Conservation (phyloP, 495 filamentous ascomycete genomes). For the Barbatosphaeria neglecta region DNA sequence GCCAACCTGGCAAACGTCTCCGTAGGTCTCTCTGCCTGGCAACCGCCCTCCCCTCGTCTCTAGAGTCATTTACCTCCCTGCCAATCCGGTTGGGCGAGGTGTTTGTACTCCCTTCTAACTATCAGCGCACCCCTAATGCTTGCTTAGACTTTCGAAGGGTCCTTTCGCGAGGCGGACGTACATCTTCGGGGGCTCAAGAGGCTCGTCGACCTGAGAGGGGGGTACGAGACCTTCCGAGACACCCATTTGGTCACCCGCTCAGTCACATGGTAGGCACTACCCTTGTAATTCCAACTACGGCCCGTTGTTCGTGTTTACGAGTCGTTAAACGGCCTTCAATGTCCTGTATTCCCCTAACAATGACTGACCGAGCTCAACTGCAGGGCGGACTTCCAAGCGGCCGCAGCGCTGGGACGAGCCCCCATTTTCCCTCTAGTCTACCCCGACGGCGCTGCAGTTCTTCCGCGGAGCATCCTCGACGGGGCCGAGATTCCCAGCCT, state of each 20-base stretch:
- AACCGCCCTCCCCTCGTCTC: too few species aligned
- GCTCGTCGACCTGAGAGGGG: neutral
- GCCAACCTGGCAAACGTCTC: neutral
- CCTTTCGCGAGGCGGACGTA: neutral
- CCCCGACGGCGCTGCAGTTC: neutral
- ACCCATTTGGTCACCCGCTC: neutral
- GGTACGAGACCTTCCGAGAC: neutral
- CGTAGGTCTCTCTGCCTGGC: too few species aligned
- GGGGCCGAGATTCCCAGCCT: neutral
- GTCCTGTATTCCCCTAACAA: neutral
- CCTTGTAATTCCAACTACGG: too few species aligned
- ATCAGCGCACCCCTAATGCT: neutral
- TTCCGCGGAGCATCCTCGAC: neutral
- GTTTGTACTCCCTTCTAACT: too few species aligned
- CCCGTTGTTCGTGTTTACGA: neutral
- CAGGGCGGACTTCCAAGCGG: conserved; percentile 1
- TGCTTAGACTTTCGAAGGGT: neutral
- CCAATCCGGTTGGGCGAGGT: too few species aligned
- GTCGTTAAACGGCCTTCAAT: neutral
- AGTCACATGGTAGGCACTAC: neutral
- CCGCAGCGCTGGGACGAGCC: neutral
- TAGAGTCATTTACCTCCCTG: too few species aligned
- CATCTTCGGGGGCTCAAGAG: neutral
- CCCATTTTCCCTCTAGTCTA: neutral
- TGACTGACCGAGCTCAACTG: neutral